A percentile compares a stretch with the other conserved stretches of the same genome.
These are phyloP conservation scores for Sporopachydermia quercuum DNA, from an alignment of 805 yeast species.

Conservation along the genomic window DNA sequence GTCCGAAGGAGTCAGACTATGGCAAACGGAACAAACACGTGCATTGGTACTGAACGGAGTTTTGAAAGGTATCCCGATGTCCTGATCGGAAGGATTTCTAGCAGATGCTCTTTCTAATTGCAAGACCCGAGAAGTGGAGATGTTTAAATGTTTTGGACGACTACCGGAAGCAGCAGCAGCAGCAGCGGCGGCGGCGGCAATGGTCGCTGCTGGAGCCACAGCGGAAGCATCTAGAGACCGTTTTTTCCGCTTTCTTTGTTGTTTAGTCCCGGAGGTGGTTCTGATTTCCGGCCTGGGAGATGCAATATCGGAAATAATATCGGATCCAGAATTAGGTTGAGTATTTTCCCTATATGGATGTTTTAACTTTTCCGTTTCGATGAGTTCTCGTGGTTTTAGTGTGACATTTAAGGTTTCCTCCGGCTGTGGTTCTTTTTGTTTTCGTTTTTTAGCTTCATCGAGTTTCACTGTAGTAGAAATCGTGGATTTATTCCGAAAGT, in stretches of 20 bases:
- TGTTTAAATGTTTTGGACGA: background rate
- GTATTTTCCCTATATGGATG: too few relatives aligned
- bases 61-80: too few relatives aligned
- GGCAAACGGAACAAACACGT: constrained; percentile 47
- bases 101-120: background rate
- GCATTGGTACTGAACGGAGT: too few relatives aligned
- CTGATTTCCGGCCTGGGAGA: too few relatives aligned
- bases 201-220: background rate
- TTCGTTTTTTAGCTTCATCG: background rate
- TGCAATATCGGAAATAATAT: too few relatives aligned
- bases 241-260: background rate
- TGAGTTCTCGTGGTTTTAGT: too few relatives aligned
- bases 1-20: constrained; percentile 21
- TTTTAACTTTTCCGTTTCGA: too few relatives aligned
- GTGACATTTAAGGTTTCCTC: too few relatives aligned
- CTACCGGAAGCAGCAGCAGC: background rate
- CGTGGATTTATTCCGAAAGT: too few relatives aligned
- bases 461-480: too few relatives aligned
- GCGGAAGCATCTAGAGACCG: constrained; percentile 1
- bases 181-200: background rate
- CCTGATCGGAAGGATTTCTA: too few relatives aligned
- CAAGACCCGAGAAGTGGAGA: background rate
- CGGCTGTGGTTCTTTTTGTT: background rate
- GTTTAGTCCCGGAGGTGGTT: background rate
- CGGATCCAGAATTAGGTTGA: too few relatives aligned